These are phyloP conservation scores for Hypericum androsaemum DNA, from an alignment of 345 rosid species.

Conservation along the genomic window DNA sequence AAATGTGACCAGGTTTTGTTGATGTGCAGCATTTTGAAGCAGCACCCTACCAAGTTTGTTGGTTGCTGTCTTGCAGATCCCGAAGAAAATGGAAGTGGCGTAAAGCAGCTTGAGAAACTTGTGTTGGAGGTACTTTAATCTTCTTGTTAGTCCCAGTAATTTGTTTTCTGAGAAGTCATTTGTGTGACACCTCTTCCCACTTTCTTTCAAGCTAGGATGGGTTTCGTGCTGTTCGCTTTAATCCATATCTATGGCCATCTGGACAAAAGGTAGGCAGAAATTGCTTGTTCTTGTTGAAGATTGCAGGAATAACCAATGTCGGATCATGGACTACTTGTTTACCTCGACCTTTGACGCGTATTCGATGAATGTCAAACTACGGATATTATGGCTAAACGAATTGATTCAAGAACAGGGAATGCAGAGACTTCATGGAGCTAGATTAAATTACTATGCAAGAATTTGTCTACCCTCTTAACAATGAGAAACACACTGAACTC, in stretches of 20 bases:
- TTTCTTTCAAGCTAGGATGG: conserved; percentile 46
- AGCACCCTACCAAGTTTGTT: conserved; percentile 63
- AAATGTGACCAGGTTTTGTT: conserved; percentile 4
- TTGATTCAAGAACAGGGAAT: no score
- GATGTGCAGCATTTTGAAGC: conserved; percentile 54
- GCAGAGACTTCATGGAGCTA: no score
- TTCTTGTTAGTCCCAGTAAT: conserved; percentile 1
- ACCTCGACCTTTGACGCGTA: no score
- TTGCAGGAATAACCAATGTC: no score
- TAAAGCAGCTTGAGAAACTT: conserved; percentile 64
- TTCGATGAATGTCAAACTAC: no score
- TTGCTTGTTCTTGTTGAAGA: background rate
- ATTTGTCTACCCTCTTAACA: no score
- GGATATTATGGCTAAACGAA: no score
- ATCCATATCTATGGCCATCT: conserved; percentile 86
- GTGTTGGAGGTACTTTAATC: conserved; percentile 44
- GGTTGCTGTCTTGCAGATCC: conserved; percentile 98
- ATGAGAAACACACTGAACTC: background rate
- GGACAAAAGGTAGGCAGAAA: conserved; percentile 46
- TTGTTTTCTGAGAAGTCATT: conserved; percentile 7
- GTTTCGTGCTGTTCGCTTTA: conserved; percentile 81
- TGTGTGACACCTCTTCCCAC: conserved; percentile 13
- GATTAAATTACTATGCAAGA: no score
- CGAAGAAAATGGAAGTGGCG: conserved; percentile 75
- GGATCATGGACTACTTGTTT: no score